Evolutionary conservation across 2,329 filamentous ascomycete species (phyloP).

Genomic region (Pezicula rhizophila): DNA sequence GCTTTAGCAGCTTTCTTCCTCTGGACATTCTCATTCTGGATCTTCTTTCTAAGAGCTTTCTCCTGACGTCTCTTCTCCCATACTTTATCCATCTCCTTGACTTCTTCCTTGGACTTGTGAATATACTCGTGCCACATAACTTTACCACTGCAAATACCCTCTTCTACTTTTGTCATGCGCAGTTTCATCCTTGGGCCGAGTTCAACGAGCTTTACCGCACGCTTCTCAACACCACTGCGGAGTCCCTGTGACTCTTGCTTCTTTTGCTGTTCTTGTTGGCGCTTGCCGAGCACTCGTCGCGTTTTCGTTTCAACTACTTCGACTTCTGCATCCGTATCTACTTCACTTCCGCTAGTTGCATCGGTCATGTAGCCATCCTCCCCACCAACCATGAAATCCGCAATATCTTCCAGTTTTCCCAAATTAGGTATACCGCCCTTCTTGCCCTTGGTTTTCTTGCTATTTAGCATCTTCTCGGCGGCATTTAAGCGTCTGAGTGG

Average conservation of each 20-base stretch:
- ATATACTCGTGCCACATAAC: constrained; percentile 98
- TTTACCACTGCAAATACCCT: constrained; percentile 82
- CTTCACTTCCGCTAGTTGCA: constrained; percentile 77
- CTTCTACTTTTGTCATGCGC: constrained; percentile 90
- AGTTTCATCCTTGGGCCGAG: constrained; percentile 85
- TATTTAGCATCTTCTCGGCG: constrained; percentile 66
- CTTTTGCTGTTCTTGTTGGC: constrained; percentile 33
- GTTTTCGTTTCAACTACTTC: constrained; percentile 67
- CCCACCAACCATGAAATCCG: constrained; percentile 87
- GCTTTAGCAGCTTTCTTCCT: constrained; percentile 64
- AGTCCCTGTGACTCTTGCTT: constrained; percentile 38
- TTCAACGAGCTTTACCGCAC: constrained; percentile 87
- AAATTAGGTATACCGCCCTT: constrained; percentile 80
- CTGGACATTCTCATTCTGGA: constrained; percentile 87
- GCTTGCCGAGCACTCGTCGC: constrained; percentile 50
- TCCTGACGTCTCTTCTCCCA: constrained; percentile 75
- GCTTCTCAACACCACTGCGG: constrained; percentile 51
- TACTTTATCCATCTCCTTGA: constrained; percentile 70
- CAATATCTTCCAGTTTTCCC: constrained; percentile 84
- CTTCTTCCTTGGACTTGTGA: constrained; percentile 73
- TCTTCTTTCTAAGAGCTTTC: constrained; percentile 73
- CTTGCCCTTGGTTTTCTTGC: constrained; percentile 46
- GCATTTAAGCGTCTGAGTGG: constrained; percentile 78
- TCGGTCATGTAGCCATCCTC: constrained; percentile 85
- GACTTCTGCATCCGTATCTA: constrained; percentile 92